These are phyloP conservation scores for Skeletonema potamos DNA, from an alignment of 108 stramenopile genomes.

Conservation along the genomic window DNA sequence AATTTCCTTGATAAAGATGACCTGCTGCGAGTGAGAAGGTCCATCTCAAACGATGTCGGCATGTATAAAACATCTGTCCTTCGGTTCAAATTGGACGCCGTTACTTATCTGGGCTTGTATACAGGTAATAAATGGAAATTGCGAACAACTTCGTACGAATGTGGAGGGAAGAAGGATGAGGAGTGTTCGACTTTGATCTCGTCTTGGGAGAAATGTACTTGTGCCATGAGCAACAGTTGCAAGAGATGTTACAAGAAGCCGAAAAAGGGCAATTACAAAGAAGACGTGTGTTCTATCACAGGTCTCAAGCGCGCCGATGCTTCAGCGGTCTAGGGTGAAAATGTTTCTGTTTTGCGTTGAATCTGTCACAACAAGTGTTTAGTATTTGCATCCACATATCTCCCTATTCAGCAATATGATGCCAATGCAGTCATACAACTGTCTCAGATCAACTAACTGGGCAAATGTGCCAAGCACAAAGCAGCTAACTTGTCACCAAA, in stretches of 20 bases:
- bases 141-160: not conserved
- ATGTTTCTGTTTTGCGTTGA: not conserved
- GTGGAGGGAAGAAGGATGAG: not conserved
- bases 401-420: not conserved
- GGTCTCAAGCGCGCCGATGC: not conserved
- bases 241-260: not conserved
- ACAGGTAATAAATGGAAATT: not conserved
- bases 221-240: not conserved
- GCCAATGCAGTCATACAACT: not conserved
- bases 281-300: not conserved
- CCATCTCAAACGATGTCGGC: not conserved
- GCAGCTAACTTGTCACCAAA: not conserved
- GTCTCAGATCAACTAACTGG: not conserved
- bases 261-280: not conserved
- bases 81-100: not conserved
- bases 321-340: not conserved
- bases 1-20: not conserved
- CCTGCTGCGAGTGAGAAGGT: not conserved
- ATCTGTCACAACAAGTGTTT: not conserved
- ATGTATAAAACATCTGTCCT: not conserved
- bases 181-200: not conserved
- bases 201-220: not conserved
- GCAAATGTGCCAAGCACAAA: not conserved
- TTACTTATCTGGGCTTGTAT: not conserved
- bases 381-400: not conserved